Evolutionary conservation across 768 basidiomycete species (phyloP).

Genomic region (Suillus paluster): DNA sequence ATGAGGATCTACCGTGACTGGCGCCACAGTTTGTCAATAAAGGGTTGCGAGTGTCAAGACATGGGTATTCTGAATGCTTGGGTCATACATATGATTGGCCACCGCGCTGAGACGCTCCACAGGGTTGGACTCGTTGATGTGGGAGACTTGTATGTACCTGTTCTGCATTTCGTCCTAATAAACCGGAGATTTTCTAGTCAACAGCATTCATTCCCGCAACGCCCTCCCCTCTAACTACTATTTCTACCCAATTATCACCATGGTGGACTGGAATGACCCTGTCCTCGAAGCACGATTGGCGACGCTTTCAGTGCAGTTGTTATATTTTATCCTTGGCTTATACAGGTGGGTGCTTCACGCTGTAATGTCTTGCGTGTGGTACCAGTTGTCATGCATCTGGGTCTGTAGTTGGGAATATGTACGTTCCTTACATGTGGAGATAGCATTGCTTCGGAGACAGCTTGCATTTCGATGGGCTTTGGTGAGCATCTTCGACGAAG

Average conservation of each 20-base stretch:
- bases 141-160: not conserved
- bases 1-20: too few species aligned
- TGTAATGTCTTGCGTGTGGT: not conserved
- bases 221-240: not conserved
- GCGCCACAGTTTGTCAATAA: too few species aligned
- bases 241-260: not conserved
- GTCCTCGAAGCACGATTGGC: not conserved
- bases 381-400: too few species aligned
- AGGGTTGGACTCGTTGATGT: not conserved
- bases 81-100: not conserved
- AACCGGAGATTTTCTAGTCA: not conserved
- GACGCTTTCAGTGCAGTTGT: not conserved
- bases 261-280: constrained; percentile 1
- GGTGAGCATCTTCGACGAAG: not conserved
- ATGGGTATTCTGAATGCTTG: not conserved
- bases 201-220: not conserved
- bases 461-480: constrained; percentile 1
- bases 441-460: not conserved
- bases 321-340: not conserved
- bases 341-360: not conserved
- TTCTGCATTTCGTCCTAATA: not conserved
- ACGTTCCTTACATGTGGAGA: not conserved
- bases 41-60: too few species aligned
- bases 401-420: constrained; percentile 3
- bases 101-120: not conserved